A percentile compares a stretch with the other conserved stretches of the same genome.
phyloP scores from a whole-genome alignment of 108 stramenopile genomes.

The Nitzschia putrida region DNA sequence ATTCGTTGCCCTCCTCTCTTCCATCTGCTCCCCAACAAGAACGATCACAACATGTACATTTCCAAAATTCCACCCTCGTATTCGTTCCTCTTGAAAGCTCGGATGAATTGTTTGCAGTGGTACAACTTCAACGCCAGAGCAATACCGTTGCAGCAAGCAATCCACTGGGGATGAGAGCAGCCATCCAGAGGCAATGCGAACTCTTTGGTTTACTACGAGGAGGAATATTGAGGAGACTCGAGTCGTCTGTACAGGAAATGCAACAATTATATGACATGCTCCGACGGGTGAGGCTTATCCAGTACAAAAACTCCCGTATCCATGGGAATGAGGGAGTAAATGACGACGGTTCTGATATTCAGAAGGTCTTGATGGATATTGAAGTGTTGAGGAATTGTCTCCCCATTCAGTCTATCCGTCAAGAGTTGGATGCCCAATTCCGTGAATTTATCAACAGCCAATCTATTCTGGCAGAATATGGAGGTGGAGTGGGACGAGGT shows the following conservation, averaged over 20 bases:
- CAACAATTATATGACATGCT: constrained; percentile 49
- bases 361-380: constrained; percentile 32
- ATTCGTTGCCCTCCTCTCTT: constrained; percentile 53
- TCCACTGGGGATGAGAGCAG: constrained; percentile 52
- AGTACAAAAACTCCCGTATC: constrained; percentile 1
- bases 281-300: constrained; percentile 39
- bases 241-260: constrained; percentile 47
- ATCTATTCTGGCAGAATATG: constrained; percentile 35
- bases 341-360: constrained; percentile 29
- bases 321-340: constrained; percentile 11
- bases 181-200: constrained; percentile 49
- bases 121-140: constrained; percentile 23
- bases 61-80: constrained; percentile 59
- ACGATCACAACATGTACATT: constrained; percentile 39
- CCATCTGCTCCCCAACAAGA: constrained; percentile 7
- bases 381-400: constrained; percentile 22
- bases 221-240: constrained; percentile 57
- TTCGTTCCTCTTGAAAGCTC: constrained; percentile 65
- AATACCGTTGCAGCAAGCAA: constrained; percentile 46
- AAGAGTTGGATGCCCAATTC: constrained; percentile 56
- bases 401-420: constrained; percentile 58
- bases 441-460: constrained; percentile 49
- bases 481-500: constrained; percentile 57
- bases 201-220: constrained; percentile 66
- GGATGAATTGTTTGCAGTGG: constrained; percentile 27